Evolutionary conservation across 192 early-diverging fungal species (phyloP).

Genomic region (Coemansia asiatica): DNA sequence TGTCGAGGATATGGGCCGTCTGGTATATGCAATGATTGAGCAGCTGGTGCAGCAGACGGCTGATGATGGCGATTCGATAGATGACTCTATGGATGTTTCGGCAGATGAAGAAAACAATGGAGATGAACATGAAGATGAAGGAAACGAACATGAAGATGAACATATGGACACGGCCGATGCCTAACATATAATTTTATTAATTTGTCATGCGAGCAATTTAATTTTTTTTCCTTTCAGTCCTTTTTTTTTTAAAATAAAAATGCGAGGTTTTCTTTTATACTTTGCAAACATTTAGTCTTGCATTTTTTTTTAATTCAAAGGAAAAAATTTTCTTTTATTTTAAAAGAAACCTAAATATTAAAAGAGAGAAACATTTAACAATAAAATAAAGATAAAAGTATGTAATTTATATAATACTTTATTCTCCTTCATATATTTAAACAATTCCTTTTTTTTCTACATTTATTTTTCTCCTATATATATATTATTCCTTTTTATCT

Average conservation of each 20-base stretch:
- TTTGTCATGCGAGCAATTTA: too few species aligned
- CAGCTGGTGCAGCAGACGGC: neutral
- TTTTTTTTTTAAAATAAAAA: neutral
- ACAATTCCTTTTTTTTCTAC: neutral
- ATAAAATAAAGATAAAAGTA: neutral
- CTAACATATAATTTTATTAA: too few species aligned
- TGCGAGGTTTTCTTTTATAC: too few species aligned
- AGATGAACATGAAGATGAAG: too few species aligned
- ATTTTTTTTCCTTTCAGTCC: neutral
- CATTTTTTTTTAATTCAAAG: too few species aligned
- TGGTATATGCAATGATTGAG: slow-evolving; percentile 33
- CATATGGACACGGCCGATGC: too few species aligned
- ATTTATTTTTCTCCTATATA: neutral
- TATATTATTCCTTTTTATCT: slow-evolving; percentile 1
- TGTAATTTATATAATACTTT: neutral
- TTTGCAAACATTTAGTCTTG: too few species aligned
- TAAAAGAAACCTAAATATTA: too few species aligned
- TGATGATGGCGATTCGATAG: neutral
- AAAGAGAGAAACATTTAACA: too few species aligned
- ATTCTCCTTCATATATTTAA: neutral
- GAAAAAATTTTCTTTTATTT: too few species aligned
- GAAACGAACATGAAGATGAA: too few species aligned
- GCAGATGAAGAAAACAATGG: neutral
- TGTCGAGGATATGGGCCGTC: slow-evolving; percentile 36
- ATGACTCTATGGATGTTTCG: neutral